Percentiles rank a stretch among this genome's conserved stretches.
phyloP scores from a whole-genome alignment of 2,329 filamentous ascomycete genomes.

The Colletotrichum sp. region DNA sequence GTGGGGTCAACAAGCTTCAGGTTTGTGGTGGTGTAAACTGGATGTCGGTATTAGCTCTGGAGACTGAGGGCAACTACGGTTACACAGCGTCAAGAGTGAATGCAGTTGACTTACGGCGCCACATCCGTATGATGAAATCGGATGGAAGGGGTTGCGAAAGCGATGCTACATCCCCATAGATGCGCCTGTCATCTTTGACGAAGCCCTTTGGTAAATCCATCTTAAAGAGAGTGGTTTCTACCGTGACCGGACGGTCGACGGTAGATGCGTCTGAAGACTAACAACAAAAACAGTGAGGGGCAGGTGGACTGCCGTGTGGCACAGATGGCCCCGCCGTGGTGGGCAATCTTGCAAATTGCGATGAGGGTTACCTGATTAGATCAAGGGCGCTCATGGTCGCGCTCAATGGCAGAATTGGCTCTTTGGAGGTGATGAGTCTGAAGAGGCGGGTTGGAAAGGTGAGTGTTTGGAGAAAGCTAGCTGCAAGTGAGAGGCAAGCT shows the following conservation, averaged over 20 bases:
- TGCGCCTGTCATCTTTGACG: slow-evolving; percentile 23
- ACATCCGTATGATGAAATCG: slow-evolving; percentile 21
- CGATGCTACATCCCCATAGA: slow-evolving; percentile 19
- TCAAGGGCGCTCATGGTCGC: slow-evolving; percentile 14
- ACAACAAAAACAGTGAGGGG: not conserved
- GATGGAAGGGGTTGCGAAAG: slow-evolving; percentile 18
- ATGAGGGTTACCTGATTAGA: slow-evolving; percentile 17
- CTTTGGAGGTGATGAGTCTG: not conserved
- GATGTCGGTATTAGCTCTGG: not conserved
- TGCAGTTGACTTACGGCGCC: slow-evolving; percentile 19
- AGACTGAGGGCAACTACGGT: not conserved
- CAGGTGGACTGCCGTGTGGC: not conserved
- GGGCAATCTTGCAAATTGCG: slow-evolving; percentile 16
- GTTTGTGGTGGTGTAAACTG: slow-evolving; percentile 67
- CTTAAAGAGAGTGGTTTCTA: slow-evolving; percentile 10
- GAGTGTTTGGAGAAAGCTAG: not conserved
- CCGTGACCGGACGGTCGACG: slow-evolving; percentile 15
- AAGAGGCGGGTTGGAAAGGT: not conserved
- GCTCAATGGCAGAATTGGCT: not conserved
- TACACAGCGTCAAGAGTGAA: not conserved
- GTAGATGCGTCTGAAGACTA: slow-evolving; percentile 5
- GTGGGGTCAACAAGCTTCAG: slow-evolving; percentile 66
- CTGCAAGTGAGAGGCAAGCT: slow-evolving; percentile 21
- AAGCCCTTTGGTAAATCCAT: slow-evolving; percentile 25
- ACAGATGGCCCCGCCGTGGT: slow-evolving; percentile 17